Percentiles rank a stretch among this genome's conserved stretches.
phyloP scores from a whole-genome alignment of 176 grass and related monocot species.

The Zea luxurians region DNA sequence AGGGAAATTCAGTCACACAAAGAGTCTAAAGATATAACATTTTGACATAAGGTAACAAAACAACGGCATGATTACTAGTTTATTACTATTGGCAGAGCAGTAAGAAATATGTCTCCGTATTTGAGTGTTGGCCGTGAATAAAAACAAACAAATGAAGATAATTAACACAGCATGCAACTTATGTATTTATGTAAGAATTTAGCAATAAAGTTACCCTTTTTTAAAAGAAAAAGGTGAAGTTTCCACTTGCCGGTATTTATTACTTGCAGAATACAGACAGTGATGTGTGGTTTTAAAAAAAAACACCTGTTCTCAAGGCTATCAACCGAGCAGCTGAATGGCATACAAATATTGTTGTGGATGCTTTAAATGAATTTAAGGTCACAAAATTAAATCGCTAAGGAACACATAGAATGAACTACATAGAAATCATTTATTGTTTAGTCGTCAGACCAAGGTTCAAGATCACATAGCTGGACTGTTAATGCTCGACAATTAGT shows the following conservation, averaged over 20 bases:
- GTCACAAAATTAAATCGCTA: neutral
- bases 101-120: neutral
- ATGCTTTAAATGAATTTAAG: slow-evolving; percentile 1
- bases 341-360: neutral
- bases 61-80: neutral
- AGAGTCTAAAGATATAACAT: no score
- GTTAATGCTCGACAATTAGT: neutral
- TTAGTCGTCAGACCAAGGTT: neutral
- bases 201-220: neutral
- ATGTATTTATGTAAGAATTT: neutral
- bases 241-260: slow-evolving; percentile 2
- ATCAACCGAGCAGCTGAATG: neutral
- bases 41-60: neutral
- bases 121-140: neutral
- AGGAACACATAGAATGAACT: neutral
- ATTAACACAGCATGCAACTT: neutral
- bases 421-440: neutral
- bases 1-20: neutral
- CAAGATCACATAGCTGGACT: neutral
- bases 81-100: neutral
- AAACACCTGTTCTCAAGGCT: neutral
- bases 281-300: neutral
- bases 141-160: slow-evolving; percentile 24
- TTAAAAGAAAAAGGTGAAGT: neutral
- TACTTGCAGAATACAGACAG: neutral